Conservation (phyloP, 129 eudicot species). For the Chrysanthemum makinoi region DNA sequence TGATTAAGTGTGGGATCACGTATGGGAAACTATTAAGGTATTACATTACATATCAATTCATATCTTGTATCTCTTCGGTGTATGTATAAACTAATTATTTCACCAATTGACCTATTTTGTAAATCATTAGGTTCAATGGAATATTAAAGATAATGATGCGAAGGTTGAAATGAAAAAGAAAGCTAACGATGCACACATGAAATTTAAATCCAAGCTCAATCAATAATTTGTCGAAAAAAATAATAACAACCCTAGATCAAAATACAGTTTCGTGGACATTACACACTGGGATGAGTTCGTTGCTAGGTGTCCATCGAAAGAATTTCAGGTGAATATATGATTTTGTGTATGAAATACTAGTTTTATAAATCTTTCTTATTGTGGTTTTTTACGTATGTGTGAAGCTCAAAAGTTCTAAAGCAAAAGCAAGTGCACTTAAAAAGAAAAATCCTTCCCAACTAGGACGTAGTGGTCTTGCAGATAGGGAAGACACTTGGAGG, state of each 20-base stretch:
- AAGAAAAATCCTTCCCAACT: neutral
- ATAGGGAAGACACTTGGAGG: too few relatives aligned
- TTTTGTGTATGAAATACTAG: too few relatives aligned
- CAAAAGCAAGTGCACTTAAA: neutral
- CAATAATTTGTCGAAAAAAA: neutral
- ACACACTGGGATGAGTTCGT: neutral
- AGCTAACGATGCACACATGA: neutral
- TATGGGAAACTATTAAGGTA: neutral
- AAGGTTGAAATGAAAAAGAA: neutral
- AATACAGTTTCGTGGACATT: neutral
- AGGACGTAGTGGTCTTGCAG: too few relatives aligned
- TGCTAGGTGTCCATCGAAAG: neutral
- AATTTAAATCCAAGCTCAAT: neutral
- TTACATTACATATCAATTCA: too few relatives aligned
- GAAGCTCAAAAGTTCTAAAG: neutral
- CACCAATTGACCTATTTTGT: too few relatives aligned
- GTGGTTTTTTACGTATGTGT: neutral
- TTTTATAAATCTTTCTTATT: too few relatives aligned
- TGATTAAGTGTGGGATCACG: neutral
- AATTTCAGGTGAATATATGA: too few relatives aligned
- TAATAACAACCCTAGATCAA: neutral
- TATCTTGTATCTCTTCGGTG: too few relatives aligned
- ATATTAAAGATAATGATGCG: neutral
- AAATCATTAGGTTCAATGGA: neutral
- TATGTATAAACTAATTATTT: neutral